These are phyloP conservation scores for Fusarium transvaalense DNA, from an alignment of 2,329 filamentous ascomycete genomes.

Conservation along the genomic window DNA sequence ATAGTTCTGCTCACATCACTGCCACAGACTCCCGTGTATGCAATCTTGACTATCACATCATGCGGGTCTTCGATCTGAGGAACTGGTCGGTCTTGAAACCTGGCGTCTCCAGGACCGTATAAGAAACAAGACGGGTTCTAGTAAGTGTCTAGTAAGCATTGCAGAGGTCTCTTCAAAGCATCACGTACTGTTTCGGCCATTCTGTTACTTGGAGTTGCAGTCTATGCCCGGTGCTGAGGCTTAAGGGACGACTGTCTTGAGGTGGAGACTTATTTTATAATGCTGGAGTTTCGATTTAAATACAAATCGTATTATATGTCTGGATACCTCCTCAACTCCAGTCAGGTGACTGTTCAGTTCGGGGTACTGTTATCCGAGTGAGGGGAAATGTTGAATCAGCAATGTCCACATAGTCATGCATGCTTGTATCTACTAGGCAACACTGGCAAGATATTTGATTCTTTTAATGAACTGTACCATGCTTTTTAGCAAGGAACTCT, in stretches of 20 bases:
- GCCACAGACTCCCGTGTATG: constrained; percentile 48
- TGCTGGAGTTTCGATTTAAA: not conserved
- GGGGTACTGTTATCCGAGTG: constrained; percentile 24
- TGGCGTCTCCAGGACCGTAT: constrained; percentile 39
- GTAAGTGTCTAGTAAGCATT: not conserved
- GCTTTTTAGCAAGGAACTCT: not conserved
- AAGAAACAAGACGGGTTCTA: constrained; percentile 43
- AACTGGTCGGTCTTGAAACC: constrained; percentile 37
- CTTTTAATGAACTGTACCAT: not conserved
- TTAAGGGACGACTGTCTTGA: not conserved
- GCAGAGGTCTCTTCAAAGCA: too few relatives aligned
- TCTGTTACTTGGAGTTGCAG: not conserved
- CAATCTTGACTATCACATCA: constrained; percentile 44
- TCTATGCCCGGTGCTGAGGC: not conserved
- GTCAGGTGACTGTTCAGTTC: constrained; percentile 24
- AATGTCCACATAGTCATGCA: not conserved
- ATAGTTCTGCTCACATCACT: constrained; percentile 38
- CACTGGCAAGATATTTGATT: not conserved
- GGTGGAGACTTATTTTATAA: not conserved
- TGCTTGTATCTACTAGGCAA: not conserved
- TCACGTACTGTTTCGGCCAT: constrained; percentile 21
- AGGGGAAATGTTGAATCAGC: constrained; percentile 19
- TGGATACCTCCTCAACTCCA: not conserved
- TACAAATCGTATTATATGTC: not conserved
- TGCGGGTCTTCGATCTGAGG: constrained; percentile 44